These are phyloP conservation scores for Phaseolus coccineus DNA, from an alignment of 331 rosid genomes.

Conservation along the genomic window DNA sequence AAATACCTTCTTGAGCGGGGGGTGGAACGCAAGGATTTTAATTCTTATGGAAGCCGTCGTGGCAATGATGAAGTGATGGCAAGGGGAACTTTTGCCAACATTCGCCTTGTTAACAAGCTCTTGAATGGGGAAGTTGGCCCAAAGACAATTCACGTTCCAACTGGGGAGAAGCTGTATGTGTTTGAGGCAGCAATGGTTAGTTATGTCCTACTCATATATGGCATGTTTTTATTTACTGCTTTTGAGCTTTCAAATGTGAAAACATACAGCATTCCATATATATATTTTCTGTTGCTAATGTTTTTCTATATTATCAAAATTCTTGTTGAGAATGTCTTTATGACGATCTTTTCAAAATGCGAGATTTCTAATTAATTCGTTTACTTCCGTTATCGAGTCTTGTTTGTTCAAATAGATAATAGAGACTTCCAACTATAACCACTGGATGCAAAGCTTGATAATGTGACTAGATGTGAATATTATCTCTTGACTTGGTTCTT, in stretches of 20 bases:
- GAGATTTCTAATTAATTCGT: neutral
- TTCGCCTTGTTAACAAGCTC: slow-evolving; percentile 90
- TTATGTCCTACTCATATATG: slow-evolving; percentile 38
- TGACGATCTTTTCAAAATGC: neutral
- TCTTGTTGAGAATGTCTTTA: neutral
- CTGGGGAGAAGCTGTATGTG: slow-evolving; percentile 78
- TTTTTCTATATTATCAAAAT: slow-evolving; percentile 26
- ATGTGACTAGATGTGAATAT: neutral
- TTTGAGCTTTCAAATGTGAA: slow-evolving; percentile 12
- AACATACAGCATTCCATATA: neutral
- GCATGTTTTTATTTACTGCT: slow-evolving; percentile 1
- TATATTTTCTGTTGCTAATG: slow-evolving; percentile 18
- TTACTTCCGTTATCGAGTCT: slow-evolving; percentile 1
- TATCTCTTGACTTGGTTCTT: neutral
- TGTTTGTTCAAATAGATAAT: slow-evolving; percentile 23
- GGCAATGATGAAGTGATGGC: slow-evolving; percentile 98
- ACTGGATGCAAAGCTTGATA: neutral
- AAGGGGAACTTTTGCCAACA: slow-evolving; percentile 94
- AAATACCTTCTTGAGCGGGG: slow-evolving; percentile 82
- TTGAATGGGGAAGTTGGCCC: slow-evolving; percentile 93
- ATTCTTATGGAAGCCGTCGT: slow-evolving; percentile 93
- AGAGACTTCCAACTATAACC: neutral
- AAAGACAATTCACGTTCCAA: slow-evolving; percentile 82
- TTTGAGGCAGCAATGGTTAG: slow-evolving; percentile 88
- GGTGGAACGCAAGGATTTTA: slow-evolving; percentile 89